Evolutionary conservation across 2,329 filamentous ascomycete genomes (phyloP), one percentile per base, ranked within the genome.

Genomic region (Botrytis fragariae): DNA sequence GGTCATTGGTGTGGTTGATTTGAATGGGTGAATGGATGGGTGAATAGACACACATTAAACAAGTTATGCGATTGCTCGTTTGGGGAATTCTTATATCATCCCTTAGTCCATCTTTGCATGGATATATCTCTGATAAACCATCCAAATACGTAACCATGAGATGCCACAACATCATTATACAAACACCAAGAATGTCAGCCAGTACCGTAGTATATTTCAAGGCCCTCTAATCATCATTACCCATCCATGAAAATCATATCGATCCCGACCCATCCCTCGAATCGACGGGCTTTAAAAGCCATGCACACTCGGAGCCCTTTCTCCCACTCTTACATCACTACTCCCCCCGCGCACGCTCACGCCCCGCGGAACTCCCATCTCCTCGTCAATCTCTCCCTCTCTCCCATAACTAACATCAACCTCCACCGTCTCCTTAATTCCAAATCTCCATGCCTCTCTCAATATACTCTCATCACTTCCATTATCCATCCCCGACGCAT

Each of bases 391-490:
- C 37, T 29, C 37, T 7, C 61, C 61, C 61, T 67, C 22, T 29
- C 25, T 51, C 16, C 29, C 59, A 54, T 71, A 71, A 6, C 25
- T 64, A 39, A 63, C 35, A 54, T 63, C 25, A 42, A 71, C 59
- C 16, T 51, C 69, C 37, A 37, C 54, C 35, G 69, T 71, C 8
- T 71, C 59, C 45, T 63, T 63, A 32, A 71, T 71, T 4, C 69
- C 60, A 64, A 54, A 57, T 29, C 45, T 42, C 59, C 44, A 71
- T 9, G 69, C 69, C 5, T 71, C 69, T 14, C 60, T 51, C 45
- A 71, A 42, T 42, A 71, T 64, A 39, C 69, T 64, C 45, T 71
- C 69, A 57, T 71, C 60, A 54, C 59, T 71, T 12, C 44, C 69
- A 54, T 71, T 71, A 44, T 71, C 59, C 69, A 71, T 44, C 7